Percentiles rank a stretch among this genome's conserved stretches.
These are phyloP conservation scores for Ambrosia trifida DNA, from an alignment of 129 eudicot species.

Conservation along the genomic window DNA sequence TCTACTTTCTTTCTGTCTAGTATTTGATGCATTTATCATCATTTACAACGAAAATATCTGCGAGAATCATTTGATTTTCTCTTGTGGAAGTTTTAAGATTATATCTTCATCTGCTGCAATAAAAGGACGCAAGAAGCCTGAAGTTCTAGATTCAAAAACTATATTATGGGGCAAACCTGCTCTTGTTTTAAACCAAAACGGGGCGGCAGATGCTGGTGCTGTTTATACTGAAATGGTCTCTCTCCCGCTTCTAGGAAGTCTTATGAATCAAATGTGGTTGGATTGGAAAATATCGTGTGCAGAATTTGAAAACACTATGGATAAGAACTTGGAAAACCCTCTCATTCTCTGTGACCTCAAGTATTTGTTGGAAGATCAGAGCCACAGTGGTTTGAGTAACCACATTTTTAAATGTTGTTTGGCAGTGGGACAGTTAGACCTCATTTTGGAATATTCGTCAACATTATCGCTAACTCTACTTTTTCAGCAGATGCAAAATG, in stretches of 20 bases:
- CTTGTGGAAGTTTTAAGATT: conserved; percentile 59
- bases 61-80: conserved; percentile 50
- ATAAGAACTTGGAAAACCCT: conserved; percentile 39
- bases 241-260: conserved; percentile 32
- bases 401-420: conserved; percentile 47
- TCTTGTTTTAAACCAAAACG: conserved; percentile 27
- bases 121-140: conserved; percentile 40
- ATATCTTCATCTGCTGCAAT: conserved; percentile 38
- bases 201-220: conserved; percentile 21
- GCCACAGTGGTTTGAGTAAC: conserved; percentile 28
- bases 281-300: conserved; percentile 47
- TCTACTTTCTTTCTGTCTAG: conserved; percentile 48
- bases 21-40: conserved; percentile 43
- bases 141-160: conserved; percentile 34
- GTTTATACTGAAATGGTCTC: conserved; percentile 33
- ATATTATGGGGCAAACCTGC: conserved; percentile 63
- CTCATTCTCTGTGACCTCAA: conserved; percentile 61
- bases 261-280: conserved; percentile 53
- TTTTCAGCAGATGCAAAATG: conserved; percentile 50
- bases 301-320: conserved; percentile 35
- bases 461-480: conserved; percentile 48
- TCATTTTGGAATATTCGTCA: conserved; percentile 47
- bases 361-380: conserved; percentile 41
- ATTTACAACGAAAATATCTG: conserved; percentile 41
- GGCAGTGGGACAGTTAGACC: conserved; percentile 59